Conservation (phyloP, 768 basidiomycete species). For the Calocera viscosa region DNA sequence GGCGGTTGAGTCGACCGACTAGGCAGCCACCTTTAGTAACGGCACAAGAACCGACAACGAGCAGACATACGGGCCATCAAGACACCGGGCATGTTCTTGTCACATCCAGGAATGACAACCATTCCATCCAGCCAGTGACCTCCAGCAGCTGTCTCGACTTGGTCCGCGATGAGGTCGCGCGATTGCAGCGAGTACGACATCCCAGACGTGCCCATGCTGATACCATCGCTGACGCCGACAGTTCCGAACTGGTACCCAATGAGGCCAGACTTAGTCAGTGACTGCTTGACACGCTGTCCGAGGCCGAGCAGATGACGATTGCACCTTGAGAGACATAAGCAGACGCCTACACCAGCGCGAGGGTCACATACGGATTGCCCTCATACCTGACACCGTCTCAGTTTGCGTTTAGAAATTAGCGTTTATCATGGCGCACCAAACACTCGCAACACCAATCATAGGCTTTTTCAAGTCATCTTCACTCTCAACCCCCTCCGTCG, state of each 20-base stretch:
- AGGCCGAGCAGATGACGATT: constrained; percentile 85
- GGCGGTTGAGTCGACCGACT: constrained; percentile 93
- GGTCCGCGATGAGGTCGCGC: constrained; percentile 93
- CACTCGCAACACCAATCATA: constrained; percentile 94
- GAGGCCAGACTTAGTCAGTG: constrained; percentile 50
- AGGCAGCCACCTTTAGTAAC: not conserved
- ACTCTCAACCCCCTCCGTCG: constrained; percentile 76
- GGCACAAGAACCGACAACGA: constrained; percentile 17
- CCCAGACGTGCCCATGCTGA: constrained; percentile 91
- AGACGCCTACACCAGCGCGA: not conserved
- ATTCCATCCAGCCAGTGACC: constrained; percentile 98
- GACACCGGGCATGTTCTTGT: constrained; percentile 99
- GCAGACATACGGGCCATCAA: constrained; percentile 72
- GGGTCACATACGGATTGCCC: constrained; percentile 76
- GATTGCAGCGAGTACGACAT: constrained; percentile 97
- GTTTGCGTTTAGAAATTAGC: not conserved
- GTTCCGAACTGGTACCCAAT: constrained; percentile 98
- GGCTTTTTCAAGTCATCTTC: constrained; percentile 86
- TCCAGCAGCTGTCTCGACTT: constrained; percentile 88
- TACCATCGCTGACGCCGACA: constrained; percentile 94
- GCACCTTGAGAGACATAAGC: constrained; percentile 44
- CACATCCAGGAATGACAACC: constrained; percentile 94
- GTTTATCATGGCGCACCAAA: constrained; percentile 53
- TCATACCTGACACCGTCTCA: constrained; percentile 61
- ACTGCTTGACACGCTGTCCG: constrained; percentile 76